Evolutionary conservation across 163 green algal species (phyloP), one percentile per base, ranked within the genome.

Genomic region (Trebouxia gelatinosa): DNA sequence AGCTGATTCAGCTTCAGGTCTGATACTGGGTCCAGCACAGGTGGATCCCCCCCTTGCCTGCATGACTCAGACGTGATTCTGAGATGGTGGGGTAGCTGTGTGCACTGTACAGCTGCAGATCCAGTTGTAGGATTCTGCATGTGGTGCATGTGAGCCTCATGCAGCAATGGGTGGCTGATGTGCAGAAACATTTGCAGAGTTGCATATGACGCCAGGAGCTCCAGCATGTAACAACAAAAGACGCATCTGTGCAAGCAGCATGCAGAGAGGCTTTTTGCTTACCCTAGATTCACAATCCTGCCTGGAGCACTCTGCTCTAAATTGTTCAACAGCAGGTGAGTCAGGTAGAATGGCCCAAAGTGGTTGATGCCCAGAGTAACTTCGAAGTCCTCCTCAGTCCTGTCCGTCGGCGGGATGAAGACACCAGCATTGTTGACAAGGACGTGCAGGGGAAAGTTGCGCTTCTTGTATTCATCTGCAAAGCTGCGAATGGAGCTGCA

Each of bases 1-100:
- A 92, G 54, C 48, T 90, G 83, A 31, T 84, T 85, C 0, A 97
- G 77, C 80, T 93, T 94, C 28, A 97, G 83, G 81, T 98, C 94
- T 19, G 78, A 37, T n/a, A 90, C 85, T 2, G 89, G 85, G 84
- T 96, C 89, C 40, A 96, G 78, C 61, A 91, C 50, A 0, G 83
- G 57, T 5, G 84, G 77, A 48, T 86, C 89, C 2, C 70, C 84
- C 16, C 80, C 76, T 59, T 70, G 43, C 26, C n/a, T n/a, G n/a
- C n/a, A n/a, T n/a, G n/a, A n/a, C n/a, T n/a, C n/a, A n/a, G n/a
- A n/a, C n/a, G n/a, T n/a, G n/a, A n/a, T n/a, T n/a, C n/a, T n/a
- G n/a, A n/a, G n/a, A n/a, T n/a, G n/a, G n/a, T n/a, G n/a, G n/a
- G n/a, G n/a, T n/a, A n/a, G n/a, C n/a, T n/a, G n/a, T n/a, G n/a